These are phyloP conservation scores for Chamaecrista fasciculata DNA, from an alignment of 306 rosid species.

Conservation along the genomic window DNA sequence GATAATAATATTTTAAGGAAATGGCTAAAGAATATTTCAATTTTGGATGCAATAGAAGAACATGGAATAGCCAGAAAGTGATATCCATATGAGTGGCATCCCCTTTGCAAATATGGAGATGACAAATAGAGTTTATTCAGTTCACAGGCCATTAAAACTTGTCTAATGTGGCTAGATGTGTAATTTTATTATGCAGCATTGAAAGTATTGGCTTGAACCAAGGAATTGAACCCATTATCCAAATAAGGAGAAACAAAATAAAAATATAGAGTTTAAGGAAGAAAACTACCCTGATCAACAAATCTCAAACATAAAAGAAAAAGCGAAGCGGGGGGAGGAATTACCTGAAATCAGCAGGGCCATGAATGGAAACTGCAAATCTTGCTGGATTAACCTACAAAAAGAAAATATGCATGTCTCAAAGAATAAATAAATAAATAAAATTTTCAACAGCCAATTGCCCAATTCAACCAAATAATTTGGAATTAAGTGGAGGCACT, in stretches of 20 bases:
- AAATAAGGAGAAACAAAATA: slow-evolving; percentile 14
- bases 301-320: not conserved
- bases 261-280: slow-evolving; percentile 10
- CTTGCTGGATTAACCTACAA: slow-evolving; percentile 66
- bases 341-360: slow-evolving; percentile 89
- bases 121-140: not conserved
- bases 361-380: slow-evolving; percentile 88
- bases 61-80: not conserved
- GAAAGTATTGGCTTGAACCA: slow-evolving; percentile 7
- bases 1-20: not conserved
- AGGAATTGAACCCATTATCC: not conserved
- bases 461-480: no score
- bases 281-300: not conserved
- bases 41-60: not conserved
- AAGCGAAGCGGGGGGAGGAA: no score
- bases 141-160: not conserved
- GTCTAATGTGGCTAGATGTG: not conserved
- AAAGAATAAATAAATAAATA: no score
- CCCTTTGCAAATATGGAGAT: not conserved
- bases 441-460: no score
- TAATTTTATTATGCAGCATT: not conserved
- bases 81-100: not conserved
- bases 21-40: not conserved
- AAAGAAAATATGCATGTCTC: slow-evolving; percentile 24
- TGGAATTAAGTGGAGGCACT: no score